Evolutionary conservation across 2,329 filamentous ascomycete genomes (phyloP), one percentile per base, ranked within the genome.

Genomic region (Arthrobotrys sinensis): DNA sequence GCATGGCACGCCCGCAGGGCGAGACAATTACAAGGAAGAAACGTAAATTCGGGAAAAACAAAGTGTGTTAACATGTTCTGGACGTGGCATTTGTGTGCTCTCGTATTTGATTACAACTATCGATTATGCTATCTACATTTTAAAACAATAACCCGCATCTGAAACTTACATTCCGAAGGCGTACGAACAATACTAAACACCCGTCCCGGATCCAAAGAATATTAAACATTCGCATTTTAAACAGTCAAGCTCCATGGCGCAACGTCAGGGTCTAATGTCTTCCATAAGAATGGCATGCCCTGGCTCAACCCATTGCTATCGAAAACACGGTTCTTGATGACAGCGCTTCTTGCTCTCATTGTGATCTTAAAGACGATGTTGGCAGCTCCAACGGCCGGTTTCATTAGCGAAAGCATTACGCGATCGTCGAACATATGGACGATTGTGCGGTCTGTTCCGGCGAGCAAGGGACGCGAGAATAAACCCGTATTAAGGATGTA

Each of bases 211-310:
- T 57, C 10, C 14, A 7, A 19, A 19, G 52, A 21, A 19, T 21
- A 21, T 38, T 10, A 14, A 19, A 21, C 10, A 38, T 38, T 10
- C 7, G 4, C 28, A 6, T 43, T 19, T 66, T 53, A 77, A 28
- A 77, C 60, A 1, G 73, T 66, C 43, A 77, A 66, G n/a, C 66
- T 77, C 24, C 36, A 77, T 11, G 73, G 73, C 10, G 43, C 50
- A 45, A 77, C 66, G 45, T 77, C 80, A 6, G 83, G 83, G 65
- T 83, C 82, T 65, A 83, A 66, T 43, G 81, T 81, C 48, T 81
- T 82, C 83, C 83, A 88, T 0, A 87, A 53, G 77, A 87, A 87
- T 5, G 86, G 86, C 86, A 87, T 87, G 1, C 86, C 86, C 76
- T 85, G 83, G 79, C 83, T 84, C 52, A 87, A 82, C 0, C 86